Evolutionary conservation across 2,329 filamentous ascomycete species (phyloP).

Genomic region (Tolypocladium album): DNA sequence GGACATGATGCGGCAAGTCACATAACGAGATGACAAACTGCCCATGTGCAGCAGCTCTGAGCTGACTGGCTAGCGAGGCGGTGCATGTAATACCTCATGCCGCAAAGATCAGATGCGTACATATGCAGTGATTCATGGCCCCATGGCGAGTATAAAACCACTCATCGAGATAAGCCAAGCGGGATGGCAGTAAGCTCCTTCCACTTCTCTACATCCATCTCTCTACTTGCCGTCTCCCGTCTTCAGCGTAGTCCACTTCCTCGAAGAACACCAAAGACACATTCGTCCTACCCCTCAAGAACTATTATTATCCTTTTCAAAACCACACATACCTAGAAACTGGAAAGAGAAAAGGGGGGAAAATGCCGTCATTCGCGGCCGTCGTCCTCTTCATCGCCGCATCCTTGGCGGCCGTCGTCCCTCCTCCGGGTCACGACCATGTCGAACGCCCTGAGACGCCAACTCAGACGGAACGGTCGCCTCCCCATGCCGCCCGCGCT

Average conservation of each 20-base stretch:
- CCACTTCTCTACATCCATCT: background rate
- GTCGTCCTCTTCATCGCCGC: slow-evolving; percentile 1
- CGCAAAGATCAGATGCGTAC: background rate
- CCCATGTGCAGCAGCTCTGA: background rate
- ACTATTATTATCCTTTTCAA: background rate
- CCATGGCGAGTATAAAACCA: background rate
- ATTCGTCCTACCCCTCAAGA: background rate
- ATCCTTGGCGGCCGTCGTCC: background rate
- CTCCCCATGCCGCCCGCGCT: background rate
- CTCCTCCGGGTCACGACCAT: background rate
- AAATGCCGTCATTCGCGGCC: background rate
- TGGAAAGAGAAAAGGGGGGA: background rate
- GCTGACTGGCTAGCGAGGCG: background rate
- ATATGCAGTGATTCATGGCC: background rate
- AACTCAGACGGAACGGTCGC: background rate
- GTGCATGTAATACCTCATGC: background rate
- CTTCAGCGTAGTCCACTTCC: background rate
- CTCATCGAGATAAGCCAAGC: background rate
- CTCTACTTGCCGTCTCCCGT: background rate
- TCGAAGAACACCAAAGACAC: background rate
- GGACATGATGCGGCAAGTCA: background rate
- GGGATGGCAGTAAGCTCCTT: background rate
- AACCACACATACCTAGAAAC: background rate
- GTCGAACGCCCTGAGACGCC: background rate
- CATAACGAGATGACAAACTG: background rate